These are phyloP conservation scores for Saprolegnia diclina DNA, from an alignment of 352 stramenopile species.

Conservation along the genomic window DNA sequence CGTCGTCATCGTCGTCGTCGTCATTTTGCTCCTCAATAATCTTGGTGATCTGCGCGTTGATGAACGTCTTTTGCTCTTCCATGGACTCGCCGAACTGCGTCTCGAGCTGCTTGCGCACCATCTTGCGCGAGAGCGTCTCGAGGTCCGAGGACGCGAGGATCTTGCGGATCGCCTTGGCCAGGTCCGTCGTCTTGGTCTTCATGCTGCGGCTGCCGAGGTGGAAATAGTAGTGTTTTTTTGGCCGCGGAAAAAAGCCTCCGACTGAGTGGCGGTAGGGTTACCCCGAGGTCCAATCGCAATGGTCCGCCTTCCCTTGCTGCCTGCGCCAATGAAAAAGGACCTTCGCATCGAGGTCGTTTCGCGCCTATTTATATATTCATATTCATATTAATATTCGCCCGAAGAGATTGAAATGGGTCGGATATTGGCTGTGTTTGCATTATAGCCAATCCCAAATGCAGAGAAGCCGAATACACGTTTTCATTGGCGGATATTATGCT, in stretches of 20 bases:
- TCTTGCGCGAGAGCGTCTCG: slow-evolving; percentile 77
- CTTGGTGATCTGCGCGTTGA: slow-evolving; percentile 75
- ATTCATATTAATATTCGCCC: too few relatives aligned
- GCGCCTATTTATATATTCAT: too few relatives aligned
- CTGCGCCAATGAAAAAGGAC: slow-evolving; percentile 12
- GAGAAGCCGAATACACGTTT: too few relatives aligned
- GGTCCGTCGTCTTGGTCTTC: slow-evolving; percentile 31
- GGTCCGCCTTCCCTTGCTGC: neutral
- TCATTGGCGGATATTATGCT: too few relatives aligned
- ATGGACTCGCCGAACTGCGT: slow-evolving; percentile 67
- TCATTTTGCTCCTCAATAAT: slow-evolving; percentile 76
- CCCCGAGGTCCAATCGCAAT: slow-evolving; percentile 4
- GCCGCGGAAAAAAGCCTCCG: neutral
- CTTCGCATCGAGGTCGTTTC: neutral
- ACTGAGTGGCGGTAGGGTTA: slow-evolving; percentile 1
- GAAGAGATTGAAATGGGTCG: too few relatives aligned
- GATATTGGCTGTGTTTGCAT: too few relatives aligned
- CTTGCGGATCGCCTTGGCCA: slow-evolving; percentile 60
- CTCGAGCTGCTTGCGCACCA: slow-evolving; percentile 85
- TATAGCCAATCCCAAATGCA: too few relatives aligned
- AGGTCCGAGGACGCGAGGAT: slow-evolving; percentile 79
- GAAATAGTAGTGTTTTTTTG: neutral
- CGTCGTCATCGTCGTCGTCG: slow-evolving; percentile 51
- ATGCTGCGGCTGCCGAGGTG: neutral
- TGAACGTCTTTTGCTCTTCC: slow-evolving; percentile 75